phyloP scores from a whole-genome alignment of 2,329 filamentous ascomycete genomes.

The Beauveria australis region DNA sequence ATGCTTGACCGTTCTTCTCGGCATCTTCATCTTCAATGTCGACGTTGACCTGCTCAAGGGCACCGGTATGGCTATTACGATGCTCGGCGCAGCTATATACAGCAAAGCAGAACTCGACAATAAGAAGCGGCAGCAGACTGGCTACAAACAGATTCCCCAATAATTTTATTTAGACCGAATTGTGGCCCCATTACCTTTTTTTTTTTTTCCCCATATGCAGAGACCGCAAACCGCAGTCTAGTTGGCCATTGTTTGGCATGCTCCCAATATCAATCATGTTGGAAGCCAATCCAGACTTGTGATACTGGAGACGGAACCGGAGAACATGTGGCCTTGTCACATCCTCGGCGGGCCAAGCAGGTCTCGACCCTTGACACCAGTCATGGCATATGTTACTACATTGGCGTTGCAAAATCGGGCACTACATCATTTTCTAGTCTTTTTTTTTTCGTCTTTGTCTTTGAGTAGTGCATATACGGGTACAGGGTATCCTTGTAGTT shows the following conservation, averaged over 20 bases:
- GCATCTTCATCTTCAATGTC: slow-evolving; percentile 45
- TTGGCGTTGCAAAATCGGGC: slow-evolving; percentile 2
- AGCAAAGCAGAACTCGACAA: slow-evolving; percentile 48
- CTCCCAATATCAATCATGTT: not conserved
- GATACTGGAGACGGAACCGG: not conserved
- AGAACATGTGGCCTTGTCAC: not conserved
- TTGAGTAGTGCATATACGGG: not conserved
- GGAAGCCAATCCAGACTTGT: not conserved
- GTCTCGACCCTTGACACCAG: not conserved
- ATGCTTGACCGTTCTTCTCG: slow-evolving; percentile 45
- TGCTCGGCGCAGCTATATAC: slow-evolving; percentile 49
- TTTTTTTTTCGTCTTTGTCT: not conserved
- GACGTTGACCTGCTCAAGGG: slow-evolving; percentile 44
- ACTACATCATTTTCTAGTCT: not conserved
- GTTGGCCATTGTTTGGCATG: not conserved
- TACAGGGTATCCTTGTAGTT: not conserved
- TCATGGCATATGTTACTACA: not conserved
- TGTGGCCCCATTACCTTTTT: not conserved
- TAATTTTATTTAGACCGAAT: not conserved
- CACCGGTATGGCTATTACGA: slow-evolving; percentile 46
- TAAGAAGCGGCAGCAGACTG: slow-evolving; percentile 27
- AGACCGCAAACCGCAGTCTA: not conserved
- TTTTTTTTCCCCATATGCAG: not conserved
- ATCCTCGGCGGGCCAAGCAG: not conserved
- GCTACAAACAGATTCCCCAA: slow-evolving; percentile 26